Conservation (phyloP, 176 grass and related monocot genomes). For the Triticum dicoccoides region DNA sequence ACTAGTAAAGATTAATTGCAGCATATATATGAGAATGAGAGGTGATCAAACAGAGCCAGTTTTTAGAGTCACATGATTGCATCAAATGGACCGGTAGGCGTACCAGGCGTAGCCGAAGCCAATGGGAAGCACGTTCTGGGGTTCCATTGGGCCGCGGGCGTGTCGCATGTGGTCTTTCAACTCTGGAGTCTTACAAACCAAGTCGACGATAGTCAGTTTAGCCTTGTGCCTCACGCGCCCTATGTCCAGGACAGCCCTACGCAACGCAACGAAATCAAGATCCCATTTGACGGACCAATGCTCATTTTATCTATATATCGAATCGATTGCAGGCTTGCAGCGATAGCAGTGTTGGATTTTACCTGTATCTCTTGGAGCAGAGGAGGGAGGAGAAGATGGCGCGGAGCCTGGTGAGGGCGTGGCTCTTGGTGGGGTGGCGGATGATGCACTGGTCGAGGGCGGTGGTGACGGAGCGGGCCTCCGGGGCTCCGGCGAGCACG, state of each 20-base stretch:
- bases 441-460: too few relatives aligned
- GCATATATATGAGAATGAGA: not conserved
- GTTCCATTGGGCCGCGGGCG: not conserved
- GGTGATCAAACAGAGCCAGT: not conserved
- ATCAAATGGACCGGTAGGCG: not conserved
- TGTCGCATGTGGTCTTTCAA: not conserved
- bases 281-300: too few relatives aligned
- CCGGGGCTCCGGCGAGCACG: not conserved
- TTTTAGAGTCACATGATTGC: not conserved
- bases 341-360: not conserved
- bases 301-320: too few relatives aligned
- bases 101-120: not conserved
- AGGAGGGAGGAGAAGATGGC: not conserved
- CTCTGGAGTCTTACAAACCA: not conserved
- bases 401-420: not conserved
- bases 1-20: not conserved
- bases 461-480: too few relatives aligned
- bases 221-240: too few relatives aligned
- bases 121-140: conserved; percentile 1
- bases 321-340: too few relatives aligned
- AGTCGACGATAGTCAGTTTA: too few relatives aligned
- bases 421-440: not conserved
- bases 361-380: too few relatives aligned
- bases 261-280: too few relatives aligned
- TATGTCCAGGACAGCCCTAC: too few relatives aligned